Conservation (phyloP, 202 grass and related monocot genomes). For the Setaria italica region DNA sequence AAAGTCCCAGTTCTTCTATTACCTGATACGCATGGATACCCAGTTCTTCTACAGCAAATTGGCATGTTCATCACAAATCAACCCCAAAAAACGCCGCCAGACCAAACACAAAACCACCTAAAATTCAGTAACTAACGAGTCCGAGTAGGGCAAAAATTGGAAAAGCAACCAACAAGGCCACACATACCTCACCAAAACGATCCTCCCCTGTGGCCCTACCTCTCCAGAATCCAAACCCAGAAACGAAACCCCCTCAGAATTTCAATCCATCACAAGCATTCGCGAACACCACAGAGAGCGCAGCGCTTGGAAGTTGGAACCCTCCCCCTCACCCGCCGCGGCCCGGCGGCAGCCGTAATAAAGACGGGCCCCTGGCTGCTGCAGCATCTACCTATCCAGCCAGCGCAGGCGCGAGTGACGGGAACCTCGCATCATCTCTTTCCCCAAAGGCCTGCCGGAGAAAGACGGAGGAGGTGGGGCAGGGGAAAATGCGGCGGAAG, state of each 20-base stretch:
- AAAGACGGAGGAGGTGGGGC: neutral
- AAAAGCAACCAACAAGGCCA: neutral
- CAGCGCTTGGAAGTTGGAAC: neutral
- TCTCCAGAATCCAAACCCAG: neutral
- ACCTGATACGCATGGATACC: neutral
- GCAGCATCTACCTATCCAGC: slow-evolving; percentile 37
- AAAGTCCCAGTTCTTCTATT: neutral
- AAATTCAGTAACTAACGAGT: neutral
- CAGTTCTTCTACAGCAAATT: neutral
- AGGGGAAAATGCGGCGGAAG: slow-evolving; percentile 4
- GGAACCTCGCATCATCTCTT: slow-evolving; percentile 58
- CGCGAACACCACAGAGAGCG: neutral
- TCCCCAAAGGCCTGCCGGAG: slow-evolving; percentile 27
- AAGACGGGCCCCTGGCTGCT: slow-evolving; percentile 1
- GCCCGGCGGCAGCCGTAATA: slow-evolving; percentile 27
- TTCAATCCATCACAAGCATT: neutral
- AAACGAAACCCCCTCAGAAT: slow-evolving; percentile 6
- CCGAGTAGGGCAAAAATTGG: too few species aligned
- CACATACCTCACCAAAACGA: slow-evolving; percentile 37
- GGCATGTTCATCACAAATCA: neutral
- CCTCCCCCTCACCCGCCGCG: neutral
- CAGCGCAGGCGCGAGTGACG: slow-evolving; percentile 37
- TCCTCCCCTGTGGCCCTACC: neutral
- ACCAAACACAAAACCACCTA: neutral
- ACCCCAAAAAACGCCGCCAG: neutral